Base-by-base conservation (phyloP, 2,329 filamentous ascomycete genomes). In the Fusarium pilosicola region DNA sequence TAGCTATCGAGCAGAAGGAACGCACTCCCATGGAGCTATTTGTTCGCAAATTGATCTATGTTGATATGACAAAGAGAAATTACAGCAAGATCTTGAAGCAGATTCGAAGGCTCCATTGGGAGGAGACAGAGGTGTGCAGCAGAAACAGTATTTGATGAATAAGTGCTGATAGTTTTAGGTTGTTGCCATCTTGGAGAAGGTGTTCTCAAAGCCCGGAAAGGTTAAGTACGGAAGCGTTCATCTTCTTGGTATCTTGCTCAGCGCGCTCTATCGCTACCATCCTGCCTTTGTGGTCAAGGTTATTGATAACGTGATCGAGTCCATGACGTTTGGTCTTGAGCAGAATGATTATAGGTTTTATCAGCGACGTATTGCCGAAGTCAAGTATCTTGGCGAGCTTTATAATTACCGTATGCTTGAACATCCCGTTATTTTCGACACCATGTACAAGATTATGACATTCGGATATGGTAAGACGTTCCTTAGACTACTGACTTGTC, bases 401-500 rank as follows among this genome's bases (percentile, higher is more conserved):
- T 99, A 99, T 85, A 97, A 98, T 79, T 99, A 98, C 81, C 93
- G 96, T 65, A 94, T 99, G 90, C 89, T 99, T 42, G 96, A 99
- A 81, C 96, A 97, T 48, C 93, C 94, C 0, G 93, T 98, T 30
- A 93, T 99, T 58, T 99, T 99, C 78, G 96, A 99, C 79, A 94
- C 93, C 2, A 88, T 99, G 83, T 99, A 98, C 86, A 95, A 94
- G 79, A 93, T 99, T 76, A 88, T 98, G 80, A 97, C 94, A 13
- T 97, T 97, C 80, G 96, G 96, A 32, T 94, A 98, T 81, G 91
- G 89, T 88, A 80, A 80, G 87, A 32, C 32, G 26, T 18, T 18
- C n/a, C 22, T 42, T 9, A 24, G 11, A 22, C 15, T 30, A 18
- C 28, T 30, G 20, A 17, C 11, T 22, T 26, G n/a, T 28, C 9